Conservation (phyloP, 441 rosid species). For the Mallotus japonicus region DNA sequence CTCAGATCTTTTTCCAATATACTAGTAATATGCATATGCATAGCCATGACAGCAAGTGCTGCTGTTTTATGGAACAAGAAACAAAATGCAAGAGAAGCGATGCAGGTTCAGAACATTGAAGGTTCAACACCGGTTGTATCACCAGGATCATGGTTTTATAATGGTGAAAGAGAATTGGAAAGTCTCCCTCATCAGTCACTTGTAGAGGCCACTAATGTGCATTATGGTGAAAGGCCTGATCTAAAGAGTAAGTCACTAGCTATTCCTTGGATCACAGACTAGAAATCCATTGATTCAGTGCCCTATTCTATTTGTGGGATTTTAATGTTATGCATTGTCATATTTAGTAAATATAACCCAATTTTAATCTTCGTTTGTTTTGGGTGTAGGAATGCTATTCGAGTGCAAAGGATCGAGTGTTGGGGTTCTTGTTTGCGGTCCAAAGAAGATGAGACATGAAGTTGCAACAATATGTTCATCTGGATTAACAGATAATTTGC, state of each 20-base stretch:
- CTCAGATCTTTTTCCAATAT: constrained; percentile 36
- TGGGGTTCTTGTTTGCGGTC: constrained; percentile 77
- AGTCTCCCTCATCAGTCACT: constrained; percentile 58
- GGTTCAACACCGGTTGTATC: constrained; percentile 31
- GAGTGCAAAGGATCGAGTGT: constrained; percentile 51
- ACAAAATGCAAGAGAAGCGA: constrained; percentile 32
- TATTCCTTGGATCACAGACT: too few relatives aligned
- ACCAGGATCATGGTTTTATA: constrained; percentile 16
- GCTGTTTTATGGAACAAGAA: constrained; percentile 62
- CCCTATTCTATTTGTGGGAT: too few relatives aligned
- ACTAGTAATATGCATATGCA: constrained; percentile 42
- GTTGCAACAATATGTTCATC: constrained; percentile 69
- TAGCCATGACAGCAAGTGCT: constrained; percentile 46
- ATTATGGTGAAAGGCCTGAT: constrained; percentile 69
- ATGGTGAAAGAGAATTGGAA: constrained; percentile 48
- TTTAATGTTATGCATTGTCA: too few relatives aligned
- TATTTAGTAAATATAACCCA: too few relatives aligned
- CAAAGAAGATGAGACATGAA: constrained; percentile 71
- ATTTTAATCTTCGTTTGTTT: background rate
- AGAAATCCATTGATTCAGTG: too few relatives aligned
- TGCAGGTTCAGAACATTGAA: constrained; percentile 41
- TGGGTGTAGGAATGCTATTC: constrained; percentile 37
- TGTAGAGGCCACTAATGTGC: constrained; percentile 44
- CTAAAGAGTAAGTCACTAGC: constrained; percentile 50
- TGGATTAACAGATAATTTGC: constrained; percentile 48